Percentiles rank a stretch among this genome's conserved stretches.
phyloP scores from a whole-genome alignment of 202 grass and related monocot species.

The Alloteropsis angusta region DNA sequence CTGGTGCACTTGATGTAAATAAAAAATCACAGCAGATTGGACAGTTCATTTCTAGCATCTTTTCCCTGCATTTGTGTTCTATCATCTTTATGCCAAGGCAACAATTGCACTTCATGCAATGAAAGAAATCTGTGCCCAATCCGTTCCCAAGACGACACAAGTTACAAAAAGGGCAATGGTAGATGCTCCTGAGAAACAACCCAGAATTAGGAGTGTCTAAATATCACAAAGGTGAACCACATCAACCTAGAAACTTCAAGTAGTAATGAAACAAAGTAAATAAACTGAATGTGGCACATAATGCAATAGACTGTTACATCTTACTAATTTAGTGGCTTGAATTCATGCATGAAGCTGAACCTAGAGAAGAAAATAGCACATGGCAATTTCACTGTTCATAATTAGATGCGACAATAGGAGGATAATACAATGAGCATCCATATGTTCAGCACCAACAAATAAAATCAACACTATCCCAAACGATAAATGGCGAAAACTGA shows the following conservation, averaged over 20 bases:
- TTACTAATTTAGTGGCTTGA: background rate
- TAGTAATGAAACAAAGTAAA: background rate
- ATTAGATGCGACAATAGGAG: background rate
- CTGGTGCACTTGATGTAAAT: constrained; percentile 80
- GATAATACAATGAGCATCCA: background rate
- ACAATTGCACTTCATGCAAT: constrained; percentile 98
- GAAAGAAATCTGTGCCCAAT: constrained; percentile 83
- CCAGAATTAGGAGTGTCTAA: background rate
- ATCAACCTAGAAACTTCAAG: background rate
- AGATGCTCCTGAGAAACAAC: constrained; percentile 54
- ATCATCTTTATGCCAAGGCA: constrained; percentile 72
- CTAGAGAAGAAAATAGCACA: background rate
- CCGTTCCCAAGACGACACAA: constrained; percentile 83
- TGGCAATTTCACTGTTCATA: background rate
- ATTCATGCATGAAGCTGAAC: background rate
- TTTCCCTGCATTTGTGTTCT: constrained; percentile 85
- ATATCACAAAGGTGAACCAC: background rate
- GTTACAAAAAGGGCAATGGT: constrained; percentile 94
- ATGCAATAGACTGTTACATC: background rate
- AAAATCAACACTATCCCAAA: background rate
- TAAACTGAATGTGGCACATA: background rate
- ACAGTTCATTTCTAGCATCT: constrained; percentile 83
- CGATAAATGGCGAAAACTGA: background rate
- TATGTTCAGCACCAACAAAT: background rate
- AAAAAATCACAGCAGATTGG: constrained; percentile 88